Evolutionary conservation across 1,139 yeast species (phyloP).

Genomic region (Kluyveromyces sp.): DNA sequence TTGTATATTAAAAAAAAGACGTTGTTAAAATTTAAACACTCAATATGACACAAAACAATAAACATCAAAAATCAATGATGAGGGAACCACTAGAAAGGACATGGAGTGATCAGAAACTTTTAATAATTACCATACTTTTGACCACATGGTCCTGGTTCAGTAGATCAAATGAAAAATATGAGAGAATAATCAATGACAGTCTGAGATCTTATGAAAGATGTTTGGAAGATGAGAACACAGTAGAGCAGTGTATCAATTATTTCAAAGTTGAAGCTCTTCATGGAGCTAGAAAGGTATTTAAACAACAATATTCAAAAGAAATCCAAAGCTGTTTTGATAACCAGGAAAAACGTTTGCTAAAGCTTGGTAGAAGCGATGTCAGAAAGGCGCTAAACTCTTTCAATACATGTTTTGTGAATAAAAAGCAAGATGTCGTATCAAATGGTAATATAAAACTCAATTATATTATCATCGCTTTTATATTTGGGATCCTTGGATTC

Average conservation of each 20-base stretch:
- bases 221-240: neutral
- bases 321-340: neutral
- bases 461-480: too few species aligned
- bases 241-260: neutral
- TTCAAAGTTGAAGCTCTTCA: neutral
- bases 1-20: neutral
- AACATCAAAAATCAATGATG: neutral
- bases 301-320: neutral
- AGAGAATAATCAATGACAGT: neutral
- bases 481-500: too few species aligned
- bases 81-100: neutral
- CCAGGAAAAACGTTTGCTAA: neutral
- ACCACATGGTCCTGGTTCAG: neutral
- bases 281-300: neutral
- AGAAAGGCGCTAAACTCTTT: too few species aligned
- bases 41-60: neutral
- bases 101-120: neutral
- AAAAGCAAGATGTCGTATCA: too few species aligned
- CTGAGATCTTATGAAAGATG: neutral
- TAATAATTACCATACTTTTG: neutral
- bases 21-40: neutral
- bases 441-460: too few species aligned
- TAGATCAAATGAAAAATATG: neutral
- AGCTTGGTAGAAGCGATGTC: neutral
- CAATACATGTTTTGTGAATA: too few species aligned